Conservation (phyloP, 306 rosid genomes). For the Lathyrus aphaca region DNA sequence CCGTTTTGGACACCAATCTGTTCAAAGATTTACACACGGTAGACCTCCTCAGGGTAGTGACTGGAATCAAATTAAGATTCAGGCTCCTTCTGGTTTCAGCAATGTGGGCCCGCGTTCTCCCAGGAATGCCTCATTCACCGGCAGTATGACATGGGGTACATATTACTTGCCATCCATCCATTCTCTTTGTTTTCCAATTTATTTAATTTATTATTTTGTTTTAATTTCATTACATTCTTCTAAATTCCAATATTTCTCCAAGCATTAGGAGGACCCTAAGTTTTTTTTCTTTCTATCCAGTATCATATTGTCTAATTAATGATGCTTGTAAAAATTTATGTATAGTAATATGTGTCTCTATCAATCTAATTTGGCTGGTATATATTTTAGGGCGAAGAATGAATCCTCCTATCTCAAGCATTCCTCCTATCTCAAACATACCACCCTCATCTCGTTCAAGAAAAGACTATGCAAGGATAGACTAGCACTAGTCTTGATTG, state of each 20-base stretch:
- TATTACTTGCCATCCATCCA: conserved; percentile 30
- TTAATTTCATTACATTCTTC: conserved; percentile 15
- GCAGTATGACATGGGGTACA: conserved; percentile 90
- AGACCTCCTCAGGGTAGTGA: conserved; percentile 68
- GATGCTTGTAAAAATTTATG: background rate
- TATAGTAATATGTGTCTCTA: conserved; percentile 4
- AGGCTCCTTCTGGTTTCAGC: conserved; percentile 63
- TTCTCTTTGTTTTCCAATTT: conserved; percentile 24
- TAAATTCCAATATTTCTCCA: conserved; percentile 18
- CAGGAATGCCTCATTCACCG: conserved; percentile 68
- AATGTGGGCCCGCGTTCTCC: conserved; percentile 78
- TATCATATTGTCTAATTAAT: background rate
- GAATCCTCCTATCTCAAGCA: conserved; percentile 74
- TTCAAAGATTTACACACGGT: conserved; percentile 68
- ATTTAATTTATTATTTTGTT: background rate
- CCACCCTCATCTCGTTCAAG: conserved; percentile 84
- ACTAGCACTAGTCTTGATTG: conserved; percentile 43
- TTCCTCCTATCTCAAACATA: conserved; percentile 60
- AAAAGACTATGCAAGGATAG: conserved; percentile 88
- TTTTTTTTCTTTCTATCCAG: background rate
- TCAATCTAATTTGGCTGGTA: conserved; percentile 42
- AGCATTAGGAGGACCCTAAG: conserved; percentile 15
- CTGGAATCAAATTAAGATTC: conserved; percentile 81
- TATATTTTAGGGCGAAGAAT: conserved; percentile 73
- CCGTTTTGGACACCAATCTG: conserved; percentile 88